Base-by-base conservation (phyloP, 345 rosid species). In the Salix viminalis region DNA sequence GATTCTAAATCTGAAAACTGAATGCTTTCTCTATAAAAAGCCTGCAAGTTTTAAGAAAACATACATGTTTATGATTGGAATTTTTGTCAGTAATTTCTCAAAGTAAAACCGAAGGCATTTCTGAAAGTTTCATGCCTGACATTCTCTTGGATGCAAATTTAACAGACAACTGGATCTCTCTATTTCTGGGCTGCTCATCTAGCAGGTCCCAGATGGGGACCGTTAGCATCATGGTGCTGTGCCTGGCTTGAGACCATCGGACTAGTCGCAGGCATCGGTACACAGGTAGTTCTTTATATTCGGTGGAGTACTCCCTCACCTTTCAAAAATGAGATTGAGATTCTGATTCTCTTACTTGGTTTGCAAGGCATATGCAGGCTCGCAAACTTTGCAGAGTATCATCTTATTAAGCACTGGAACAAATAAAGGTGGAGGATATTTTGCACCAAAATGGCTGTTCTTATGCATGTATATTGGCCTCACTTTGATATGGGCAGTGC, bases 241-340 rank as follows among this genome's bases (percentile, higher is more conserved):
- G 91, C 93, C 67, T 88, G 93, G 93, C 91, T 90, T 34, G 88
- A 88, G 79, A 82, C 90, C 42, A 86, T 88, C 10, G 90, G 94
- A 10, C 85, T 88, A 71, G 80, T 90, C 71, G 89, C 88, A 7
- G 91, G 94, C 34, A 88, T 86, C 0, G 89, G 91, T 16, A 85
- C 91, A 64, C 93, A 87, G 89, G 93, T 88, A 86, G n/a, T 16
- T 61, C 11, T 34, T 18, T 61, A 11, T 39, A 11, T 39, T 11
- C 4, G 24, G 13, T 12, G 7, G 2, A 39, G 30, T 28, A 28
- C 15, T n/a, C 6, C 21, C 6, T 30, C 56, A 68, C 50, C 64
- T 0, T n/a, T 3, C 2, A 34, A 21, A 36, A 75, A 42, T 54
- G 11, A 0, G 48, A 61, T 62, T 44, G 36, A 19, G 23, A 58